phyloP scores from a whole-genome alignment of 129 eudicot species.

The Gnaphalium uliginosum region DNA sequence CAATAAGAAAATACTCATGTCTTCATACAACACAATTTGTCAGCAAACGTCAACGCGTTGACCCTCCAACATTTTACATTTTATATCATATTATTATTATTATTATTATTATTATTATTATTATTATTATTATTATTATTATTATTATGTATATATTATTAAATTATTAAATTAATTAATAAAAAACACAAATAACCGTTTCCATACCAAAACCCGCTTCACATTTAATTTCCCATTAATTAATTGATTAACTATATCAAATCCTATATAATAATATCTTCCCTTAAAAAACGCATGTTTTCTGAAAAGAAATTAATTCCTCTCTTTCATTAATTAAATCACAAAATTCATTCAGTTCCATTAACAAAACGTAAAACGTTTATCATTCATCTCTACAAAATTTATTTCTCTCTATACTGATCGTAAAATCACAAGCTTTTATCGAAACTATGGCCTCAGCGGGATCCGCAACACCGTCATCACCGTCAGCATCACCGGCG shows the following conservation, averaged over 20 bases:
- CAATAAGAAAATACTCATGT: too few species aligned
- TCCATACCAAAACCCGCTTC: constrained; percentile 16
- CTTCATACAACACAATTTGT: too few species aligned
- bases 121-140: too few species aligned
- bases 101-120: too few species aligned
- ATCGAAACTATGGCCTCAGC: constrained; percentile 29
- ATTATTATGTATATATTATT: too few species aligned
- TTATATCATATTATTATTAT: too few species aligned
- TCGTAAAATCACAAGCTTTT: background rate
- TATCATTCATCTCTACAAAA: background rate
- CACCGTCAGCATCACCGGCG: constrained; percentile 14
- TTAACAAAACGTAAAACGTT: constrained; percentile 31
- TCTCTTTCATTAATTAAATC: constrained; percentile 16
- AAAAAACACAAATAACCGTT: constrained; percentile 13
- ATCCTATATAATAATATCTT: background rate
- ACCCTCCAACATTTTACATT: background rate
- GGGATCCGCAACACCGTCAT: constrained; percentile 19
- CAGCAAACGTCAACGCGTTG: background rate
- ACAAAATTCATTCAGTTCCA: constrained; percentile 24
- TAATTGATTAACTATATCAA: background rate
- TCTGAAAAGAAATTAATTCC: background rate
- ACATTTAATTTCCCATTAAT: background rate
- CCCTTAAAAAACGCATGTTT: constrained; percentile 22
- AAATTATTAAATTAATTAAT: too few species aligned
- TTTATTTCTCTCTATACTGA: background rate